Evolutionary conservation across 306 rosid species (phyloP).

Genomic region (Casuarina glauca): DNA sequence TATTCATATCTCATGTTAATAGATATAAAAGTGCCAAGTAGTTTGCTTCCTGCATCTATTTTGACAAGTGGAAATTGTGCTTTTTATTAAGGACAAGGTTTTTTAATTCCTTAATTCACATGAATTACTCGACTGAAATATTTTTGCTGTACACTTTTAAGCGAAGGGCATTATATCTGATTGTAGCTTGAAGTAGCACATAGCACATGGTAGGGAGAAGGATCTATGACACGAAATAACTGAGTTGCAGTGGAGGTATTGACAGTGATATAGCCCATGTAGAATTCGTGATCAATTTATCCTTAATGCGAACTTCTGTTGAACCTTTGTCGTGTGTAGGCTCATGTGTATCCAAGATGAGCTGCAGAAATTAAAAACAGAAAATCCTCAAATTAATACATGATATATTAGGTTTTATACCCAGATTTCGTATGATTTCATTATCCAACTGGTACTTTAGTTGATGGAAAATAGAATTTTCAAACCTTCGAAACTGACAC

Average conservation of each 20-base stretch:
- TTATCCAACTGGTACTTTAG: background rate
- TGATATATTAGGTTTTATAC: conserved; percentile 13
- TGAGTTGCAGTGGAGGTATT: conserved; percentile 74
- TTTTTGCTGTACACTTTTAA: background rate
- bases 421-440: conserved; percentile 42
- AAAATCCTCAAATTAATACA: conserved; percentile 46
- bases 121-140: background rate
- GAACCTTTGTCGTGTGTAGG: conserved; percentile 41
- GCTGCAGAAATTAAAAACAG: conserved; percentile 59
- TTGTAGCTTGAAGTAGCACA: conserved; percentile 70
- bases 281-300: conserved; percentile 7
- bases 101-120: background rate
- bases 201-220: conserved; percentile 59
- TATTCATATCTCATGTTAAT: background rate
- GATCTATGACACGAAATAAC: conserved; percentile 64
- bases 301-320: background rate
- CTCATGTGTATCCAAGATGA: conserved; percentile 58
- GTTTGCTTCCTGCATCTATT: background rate
- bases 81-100: background rate
- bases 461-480: conserved; percentile 20
- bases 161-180: conserved; percentile 15
- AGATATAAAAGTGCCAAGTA: background rate
- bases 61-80: background rate
- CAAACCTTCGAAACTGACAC: conserved; percentile 9
- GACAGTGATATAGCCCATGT: conserved; percentile 2